Evolutionary conservation across 352 stramenopile species (phyloP).

Genomic region (Poterioochromonas sp.): DNA sequence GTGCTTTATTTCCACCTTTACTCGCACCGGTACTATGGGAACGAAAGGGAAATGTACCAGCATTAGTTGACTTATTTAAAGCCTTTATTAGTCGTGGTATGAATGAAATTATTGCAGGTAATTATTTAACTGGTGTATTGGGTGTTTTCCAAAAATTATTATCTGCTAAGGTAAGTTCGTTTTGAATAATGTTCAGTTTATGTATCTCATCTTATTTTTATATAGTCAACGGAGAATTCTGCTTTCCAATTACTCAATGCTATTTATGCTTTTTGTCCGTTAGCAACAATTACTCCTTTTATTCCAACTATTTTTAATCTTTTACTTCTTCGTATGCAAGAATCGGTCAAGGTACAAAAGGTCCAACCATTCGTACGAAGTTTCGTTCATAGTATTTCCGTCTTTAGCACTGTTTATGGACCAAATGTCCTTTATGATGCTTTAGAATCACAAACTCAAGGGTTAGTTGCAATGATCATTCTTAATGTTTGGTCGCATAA

Average conservation of each 20-base stretch:
- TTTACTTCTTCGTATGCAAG: conserved; percentile 83
- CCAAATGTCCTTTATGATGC: not conserved
- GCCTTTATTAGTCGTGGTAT: conserved; percentile 90
- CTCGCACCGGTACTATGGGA: conserved; percentile 89
- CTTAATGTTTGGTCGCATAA: not conserved
- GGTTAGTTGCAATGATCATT: not conserved
- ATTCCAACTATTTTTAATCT: conserved; percentile 84
- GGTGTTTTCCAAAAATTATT: conserved; percentile 98
- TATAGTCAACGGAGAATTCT: conserved; percentile 73
- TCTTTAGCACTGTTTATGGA: not conserved
- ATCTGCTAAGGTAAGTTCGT: conserved; percentile 52
- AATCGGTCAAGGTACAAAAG: conserved; percentile 54
- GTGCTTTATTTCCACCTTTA: conserved; percentile 83
- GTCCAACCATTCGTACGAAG: conserved; percentile 64
- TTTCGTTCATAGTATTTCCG: not conserved
- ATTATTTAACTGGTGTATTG: conserved; percentile 67
- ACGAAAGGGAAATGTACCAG: conserved; percentile 87
- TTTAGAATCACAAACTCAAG: not conserved
- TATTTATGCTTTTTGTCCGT: conserved; percentile 67
- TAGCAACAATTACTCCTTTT: conserved; percentile 54
- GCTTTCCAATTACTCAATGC: conserved; percentile 81
- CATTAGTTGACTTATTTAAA: conserved; percentile 85
- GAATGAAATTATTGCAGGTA: conserved; percentile 65
- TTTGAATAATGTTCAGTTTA: not conserved
- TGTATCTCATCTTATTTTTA: not conserved